Percentiles rank a stretch among this genome's conserved stretches.
These are phyloP conservation scores for Ottelia alismoides DNA, from an alignment of 106 monocot genomes.

Conservation along the genomic window DNA sequence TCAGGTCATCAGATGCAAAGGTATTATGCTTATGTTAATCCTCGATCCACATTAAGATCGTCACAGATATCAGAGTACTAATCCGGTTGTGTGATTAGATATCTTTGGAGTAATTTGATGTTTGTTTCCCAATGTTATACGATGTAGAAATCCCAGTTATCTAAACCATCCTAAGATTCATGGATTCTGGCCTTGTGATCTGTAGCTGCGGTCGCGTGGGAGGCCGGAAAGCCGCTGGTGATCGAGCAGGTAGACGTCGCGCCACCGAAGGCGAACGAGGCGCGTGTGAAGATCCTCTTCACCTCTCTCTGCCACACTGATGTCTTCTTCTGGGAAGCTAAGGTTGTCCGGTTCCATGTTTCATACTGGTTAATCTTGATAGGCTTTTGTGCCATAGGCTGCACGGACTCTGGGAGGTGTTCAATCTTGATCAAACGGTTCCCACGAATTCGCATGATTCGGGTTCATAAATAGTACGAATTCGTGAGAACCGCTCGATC, in stretches of 20 bases:
- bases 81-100: neutral
- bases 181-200: no score
- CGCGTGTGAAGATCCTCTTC: slow-evolving; percentile 34
- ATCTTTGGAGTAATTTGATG: neutral
- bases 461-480: no score
- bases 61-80: neutral
- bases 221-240: slow-evolving; percentile 43
- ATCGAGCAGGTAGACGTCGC: slow-evolving; percentile 49
- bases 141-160: neutral
- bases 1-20: slow-evolving; percentile 21
- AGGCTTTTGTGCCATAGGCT: no score
- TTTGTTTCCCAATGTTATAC: neutral
- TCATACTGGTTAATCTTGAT: neutral
- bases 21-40: neutral
- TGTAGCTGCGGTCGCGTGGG: slow-evolving; percentile 42
- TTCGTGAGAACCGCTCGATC: no score
- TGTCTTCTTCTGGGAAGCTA: slow-evolving; percentile 46
- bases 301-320: slow-evolving; percentile 59
- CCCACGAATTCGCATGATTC: no score
- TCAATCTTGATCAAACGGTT: no score
- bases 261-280: slow-evolving; percentile 37
- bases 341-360: slow-evolving; percentile 11
- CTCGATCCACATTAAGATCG: neutral
- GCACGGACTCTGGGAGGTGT: no score
- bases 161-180: no score